Evolutionary conservation across 345 rosid genomes (phyloP).

Genomic region (Carallia brachiata): DNA sequence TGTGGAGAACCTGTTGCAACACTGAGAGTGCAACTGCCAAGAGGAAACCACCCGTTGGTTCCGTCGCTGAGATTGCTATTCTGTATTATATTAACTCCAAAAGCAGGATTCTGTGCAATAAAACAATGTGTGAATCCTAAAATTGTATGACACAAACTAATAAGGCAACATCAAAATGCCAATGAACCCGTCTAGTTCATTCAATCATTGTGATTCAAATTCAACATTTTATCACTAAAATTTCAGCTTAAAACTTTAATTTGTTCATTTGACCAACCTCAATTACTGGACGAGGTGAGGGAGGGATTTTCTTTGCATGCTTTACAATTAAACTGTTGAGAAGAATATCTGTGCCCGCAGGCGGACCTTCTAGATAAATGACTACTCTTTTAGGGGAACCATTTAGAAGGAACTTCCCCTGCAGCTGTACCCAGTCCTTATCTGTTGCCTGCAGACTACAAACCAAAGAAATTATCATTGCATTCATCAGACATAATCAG

Average conservation of each 20-base stretch:
- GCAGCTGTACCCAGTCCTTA: conserved; percentile 69
- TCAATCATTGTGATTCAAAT: background rate
- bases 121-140: conserved; percentile 2
- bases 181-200: background rate
- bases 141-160: background rate
- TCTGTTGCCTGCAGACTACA: conserved; percentile 73
- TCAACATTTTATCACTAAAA: background rate
- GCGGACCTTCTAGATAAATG: conserved; percentile 90
- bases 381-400: conserved; percentile 70
- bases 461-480: background rate
- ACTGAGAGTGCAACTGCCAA: conserved; percentile 69
- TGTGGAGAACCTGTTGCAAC: conserved; percentile 75
- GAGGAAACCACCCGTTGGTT: conserved; percentile 86
- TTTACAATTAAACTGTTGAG: conserved; percentile 62
- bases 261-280: conserved; percentile 45
- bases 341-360: conserved; percentile 82
- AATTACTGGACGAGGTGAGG: conserved; percentile 57
- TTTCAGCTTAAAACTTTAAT: background rate
- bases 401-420: conserved; percentile 87
- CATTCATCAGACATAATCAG: background rate
- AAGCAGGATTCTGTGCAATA: conserved; percentile 57
- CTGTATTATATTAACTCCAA: conserved; percentile 65
- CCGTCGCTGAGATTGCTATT: conserved; percentile 64
- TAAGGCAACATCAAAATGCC: conserved; percentile 5
- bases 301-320: conserved; percentile 67